Conservation (phyloP, 2,329 filamentous ascomycete genomes). For the Zarea fungicola region DNA sequence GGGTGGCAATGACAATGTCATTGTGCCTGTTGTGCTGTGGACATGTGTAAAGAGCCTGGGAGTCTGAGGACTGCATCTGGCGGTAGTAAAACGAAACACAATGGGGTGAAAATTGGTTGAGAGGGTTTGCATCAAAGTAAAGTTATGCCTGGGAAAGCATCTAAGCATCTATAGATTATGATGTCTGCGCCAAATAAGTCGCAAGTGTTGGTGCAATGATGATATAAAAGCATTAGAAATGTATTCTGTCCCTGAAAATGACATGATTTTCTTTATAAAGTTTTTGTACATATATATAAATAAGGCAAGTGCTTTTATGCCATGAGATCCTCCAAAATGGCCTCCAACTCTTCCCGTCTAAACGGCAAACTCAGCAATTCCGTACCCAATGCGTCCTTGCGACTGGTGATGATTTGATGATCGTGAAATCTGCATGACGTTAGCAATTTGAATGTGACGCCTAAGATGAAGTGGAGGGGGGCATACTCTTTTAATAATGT, state of each 20-base stretch:
- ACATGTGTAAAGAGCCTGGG: constrained; percentile 76
- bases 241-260: no score
- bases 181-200: no score
- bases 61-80: constrained; percentile 38
- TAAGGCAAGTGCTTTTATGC: constrained; percentile 17
- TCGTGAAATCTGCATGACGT: constrained; percentile 71
- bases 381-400: constrained; percentile 77
- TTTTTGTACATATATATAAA: no score
- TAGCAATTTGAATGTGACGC: constrained; percentile 14
- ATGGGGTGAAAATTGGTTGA: no score
- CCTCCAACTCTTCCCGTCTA: constrained; percentile 80
- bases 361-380: constrained; percentile 85
- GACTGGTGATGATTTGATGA: constrained; percentile 92
- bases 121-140: no score
- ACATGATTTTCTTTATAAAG: no score
- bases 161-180: no score
- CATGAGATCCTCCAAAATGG: constrained; percentile 69
- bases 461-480: neutral
- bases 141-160: no score
- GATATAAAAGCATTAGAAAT: neutral
- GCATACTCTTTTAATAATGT: constrained; percentile 85
- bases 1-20: constrained; percentile 96
- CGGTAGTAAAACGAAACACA: neutral
- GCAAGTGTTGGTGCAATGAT: neutral
- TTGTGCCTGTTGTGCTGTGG: constrained; percentile 92